Evolutionary conservation across 2,329 filamentous ascomycete genomes (phyloP).

Genomic region (Pseudogymnoascus sp.): DNA sequence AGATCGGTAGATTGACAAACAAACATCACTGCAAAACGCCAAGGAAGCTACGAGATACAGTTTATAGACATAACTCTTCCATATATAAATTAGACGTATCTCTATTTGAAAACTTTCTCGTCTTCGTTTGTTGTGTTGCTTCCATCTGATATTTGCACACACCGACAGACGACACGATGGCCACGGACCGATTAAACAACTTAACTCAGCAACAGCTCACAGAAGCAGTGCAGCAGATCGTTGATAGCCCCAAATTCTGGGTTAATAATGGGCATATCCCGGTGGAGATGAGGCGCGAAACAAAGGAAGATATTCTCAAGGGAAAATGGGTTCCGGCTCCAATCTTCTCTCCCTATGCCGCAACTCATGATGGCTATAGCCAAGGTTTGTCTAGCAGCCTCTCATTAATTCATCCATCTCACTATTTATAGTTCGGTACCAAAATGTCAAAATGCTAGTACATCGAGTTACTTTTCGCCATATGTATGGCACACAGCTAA

Average conservation of each 20-base stretch:
- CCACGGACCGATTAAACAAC: neutral
- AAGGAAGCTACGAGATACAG: neutral
- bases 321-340: too few relatives aligned
- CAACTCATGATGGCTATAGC: neutral
- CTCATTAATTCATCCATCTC: neutral
- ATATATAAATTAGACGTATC: neutral
- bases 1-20: neutral
- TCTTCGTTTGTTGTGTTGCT: neutral
- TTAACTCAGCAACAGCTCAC: neutral
- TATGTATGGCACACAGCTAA: neutral
- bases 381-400: neutral
- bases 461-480: neutral
- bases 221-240: neutral
- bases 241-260: neutral
- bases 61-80: neutral
- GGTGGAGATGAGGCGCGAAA: neutral
- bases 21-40: neutral
- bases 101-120: neutral
- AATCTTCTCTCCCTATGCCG: too few relatives aligned
- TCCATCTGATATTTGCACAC: neutral
- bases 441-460: neutral
- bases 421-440: neutral
- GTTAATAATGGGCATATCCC: neutral
- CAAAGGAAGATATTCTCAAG: neutral
- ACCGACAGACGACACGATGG: neutral